phyloP scores from a whole-genome alignment of 2,329 filamentous ascomycete genomes.

The Calonectria naviculata region DNA sequence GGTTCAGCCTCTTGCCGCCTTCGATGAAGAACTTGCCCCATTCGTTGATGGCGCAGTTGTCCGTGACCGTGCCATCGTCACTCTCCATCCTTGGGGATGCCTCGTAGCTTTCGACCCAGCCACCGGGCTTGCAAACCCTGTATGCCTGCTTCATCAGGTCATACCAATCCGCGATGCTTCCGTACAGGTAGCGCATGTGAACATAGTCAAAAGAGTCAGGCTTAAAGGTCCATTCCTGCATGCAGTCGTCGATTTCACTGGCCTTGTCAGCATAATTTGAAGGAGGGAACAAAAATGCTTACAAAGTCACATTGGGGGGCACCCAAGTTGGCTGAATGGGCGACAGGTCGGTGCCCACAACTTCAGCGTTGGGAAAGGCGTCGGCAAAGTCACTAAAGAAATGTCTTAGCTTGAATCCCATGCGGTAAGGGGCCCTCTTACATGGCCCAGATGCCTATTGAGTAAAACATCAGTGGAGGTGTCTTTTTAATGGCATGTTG shows the following conservation, averaged over 20 bases:
- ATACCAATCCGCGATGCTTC: slow-evolving; percentile 67
- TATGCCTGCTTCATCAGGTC: slow-evolving; percentile 62
- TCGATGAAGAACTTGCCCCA: slow-evolving; percentile 45
- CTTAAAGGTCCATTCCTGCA: slow-evolving; percentile 43
- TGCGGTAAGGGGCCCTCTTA: slow-evolving; percentile 40
- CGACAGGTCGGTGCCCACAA: slow-evolving; percentile 64
- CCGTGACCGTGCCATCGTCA: slow-evolving; percentile 45
- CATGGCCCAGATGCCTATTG: slow-evolving; percentile 56
- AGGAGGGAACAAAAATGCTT: not conserved
- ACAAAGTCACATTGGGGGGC: slow-evolving; percentile 54
- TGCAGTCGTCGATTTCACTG: slow-evolving; percentile 43
- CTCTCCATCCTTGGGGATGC: slow-evolving; percentile 41
- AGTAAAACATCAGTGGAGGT: not conserved
- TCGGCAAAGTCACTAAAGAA: slow-evolving; percentile 59
- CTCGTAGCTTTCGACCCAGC: slow-evolving; percentile 51
- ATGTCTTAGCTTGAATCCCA: accelerated
- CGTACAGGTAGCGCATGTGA: slow-evolving; percentile 67
- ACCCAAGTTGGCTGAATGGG: slow-evolving; percentile 68
- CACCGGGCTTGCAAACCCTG: slow-evolving; percentile 66
- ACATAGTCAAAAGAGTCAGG: slow-evolving; percentile 65
- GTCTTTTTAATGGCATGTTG: accelerated
- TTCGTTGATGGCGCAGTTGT: slow-evolving; percentile 39
- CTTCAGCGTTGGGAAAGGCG: slow-evolving; percentile 56
- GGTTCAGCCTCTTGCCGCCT: slow-evolving; percentile 42
- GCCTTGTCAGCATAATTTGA: accelerated